A percentile compares a stretch with the other conserved stretches of the same genome.
Evolutionary conservation across 495 filamentous ascomycete genomes (phyloP).

Genomic region (Penicillium samsonianum): DNA sequence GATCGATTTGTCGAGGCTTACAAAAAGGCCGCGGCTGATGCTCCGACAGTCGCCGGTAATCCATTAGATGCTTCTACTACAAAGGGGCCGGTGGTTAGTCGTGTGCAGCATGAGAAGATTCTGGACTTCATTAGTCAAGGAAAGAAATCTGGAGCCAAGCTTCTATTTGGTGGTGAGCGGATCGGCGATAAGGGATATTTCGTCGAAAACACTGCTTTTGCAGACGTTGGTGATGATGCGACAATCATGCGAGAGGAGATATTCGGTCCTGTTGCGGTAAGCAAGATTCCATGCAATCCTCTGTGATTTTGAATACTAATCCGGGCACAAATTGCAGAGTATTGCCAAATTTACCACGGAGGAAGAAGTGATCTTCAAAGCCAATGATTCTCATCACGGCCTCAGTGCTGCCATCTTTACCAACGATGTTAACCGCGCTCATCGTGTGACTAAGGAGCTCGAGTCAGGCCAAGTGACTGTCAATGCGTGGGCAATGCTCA

Average conservation of each 20-base stretch:
- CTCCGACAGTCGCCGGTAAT: slow-evolving; percentile 60
- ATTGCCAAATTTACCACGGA: slow-evolving; percentile 68
- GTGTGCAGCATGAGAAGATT: slow-evolving; percentile 80
- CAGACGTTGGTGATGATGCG: slow-evolving; percentile 39
- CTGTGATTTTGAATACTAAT: neutral
- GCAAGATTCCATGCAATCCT: neutral
- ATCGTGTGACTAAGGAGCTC: slow-evolving; percentile 74
- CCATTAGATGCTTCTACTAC: slow-evolving; percentile 69
- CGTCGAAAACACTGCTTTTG: slow-evolving; percentile 51
- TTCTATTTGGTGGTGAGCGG: slow-evolving; percentile 68
- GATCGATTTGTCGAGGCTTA: slow-evolving; percentile 50
- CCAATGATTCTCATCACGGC: slow-evolving; percentile 84
- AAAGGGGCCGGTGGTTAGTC: slow-evolving; percentile 84
- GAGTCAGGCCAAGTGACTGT: slow-evolving; percentile 62
- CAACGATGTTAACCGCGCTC: slow-evolving; percentile 69
- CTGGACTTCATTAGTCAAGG: slow-evolving; percentile 74
- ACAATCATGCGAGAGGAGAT: slow-evolving; percentile 52
- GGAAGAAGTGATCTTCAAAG: slow-evolving; percentile 75
- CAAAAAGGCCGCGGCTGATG: slow-evolving; percentile 15
- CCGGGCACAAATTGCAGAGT: slow-evolving; percentile 14
- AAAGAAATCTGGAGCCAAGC: slow-evolving; percentile 72
- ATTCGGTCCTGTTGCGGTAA: slow-evolving; percentile 50
- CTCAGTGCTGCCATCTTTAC: slow-evolving; percentile 83
- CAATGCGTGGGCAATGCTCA: slow-evolving; percentile 27
- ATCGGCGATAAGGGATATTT: slow-evolving; percentile 46